Conservation (phyloP, 176 grass and related monocot genomes). For the Puya raimondii region DNA sequence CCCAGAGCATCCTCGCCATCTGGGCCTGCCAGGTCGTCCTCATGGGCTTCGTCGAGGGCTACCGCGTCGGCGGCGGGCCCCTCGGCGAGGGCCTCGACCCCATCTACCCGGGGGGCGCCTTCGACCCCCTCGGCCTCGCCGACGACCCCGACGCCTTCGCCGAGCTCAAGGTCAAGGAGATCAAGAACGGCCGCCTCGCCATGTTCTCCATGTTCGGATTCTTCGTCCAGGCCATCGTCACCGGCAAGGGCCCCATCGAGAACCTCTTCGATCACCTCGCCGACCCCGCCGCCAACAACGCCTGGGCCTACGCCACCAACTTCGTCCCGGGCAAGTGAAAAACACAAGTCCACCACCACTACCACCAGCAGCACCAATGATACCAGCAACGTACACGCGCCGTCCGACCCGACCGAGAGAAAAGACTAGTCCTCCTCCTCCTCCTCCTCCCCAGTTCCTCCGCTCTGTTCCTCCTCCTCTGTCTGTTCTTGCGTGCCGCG, state of each 20-base stretch:
- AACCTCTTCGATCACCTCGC: conserved; percentile 2
- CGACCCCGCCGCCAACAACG: conserved; percentile 18
- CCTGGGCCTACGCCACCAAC: conserved; percentile 39
- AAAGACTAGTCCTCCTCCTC: too few relatives aligned
- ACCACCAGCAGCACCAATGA: too few relatives aligned
- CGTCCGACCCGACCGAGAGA: neutral
- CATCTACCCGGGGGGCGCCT: conserved; percentile 1
- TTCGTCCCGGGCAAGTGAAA: conserved; percentile 36
- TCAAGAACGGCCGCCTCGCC: neutral
- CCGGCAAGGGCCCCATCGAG: conserved; percentile 3
- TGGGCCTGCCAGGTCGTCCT: neutral
- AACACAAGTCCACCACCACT: neutral
- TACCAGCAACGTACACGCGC: neutral
- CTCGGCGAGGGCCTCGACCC: neutral
- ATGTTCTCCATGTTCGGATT: conserved; percentile 3
- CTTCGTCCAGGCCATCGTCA: conserved; percentile 4
- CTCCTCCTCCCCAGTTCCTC: too few relatives aligned
- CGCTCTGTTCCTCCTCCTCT: too few relatives aligned
- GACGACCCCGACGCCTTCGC: neutral
- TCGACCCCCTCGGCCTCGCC: neutral
- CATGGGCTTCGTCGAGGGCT: neutral
- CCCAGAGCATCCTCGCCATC: conserved; percentile 1
- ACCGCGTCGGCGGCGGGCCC: neutral
- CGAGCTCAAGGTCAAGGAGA: neutral
- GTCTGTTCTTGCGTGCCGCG: too few relatives aligned